Evolutionary conservation across 805 yeast species (phyloP).

Genomic region (Myxozyma vanderwaltii): DNA sequence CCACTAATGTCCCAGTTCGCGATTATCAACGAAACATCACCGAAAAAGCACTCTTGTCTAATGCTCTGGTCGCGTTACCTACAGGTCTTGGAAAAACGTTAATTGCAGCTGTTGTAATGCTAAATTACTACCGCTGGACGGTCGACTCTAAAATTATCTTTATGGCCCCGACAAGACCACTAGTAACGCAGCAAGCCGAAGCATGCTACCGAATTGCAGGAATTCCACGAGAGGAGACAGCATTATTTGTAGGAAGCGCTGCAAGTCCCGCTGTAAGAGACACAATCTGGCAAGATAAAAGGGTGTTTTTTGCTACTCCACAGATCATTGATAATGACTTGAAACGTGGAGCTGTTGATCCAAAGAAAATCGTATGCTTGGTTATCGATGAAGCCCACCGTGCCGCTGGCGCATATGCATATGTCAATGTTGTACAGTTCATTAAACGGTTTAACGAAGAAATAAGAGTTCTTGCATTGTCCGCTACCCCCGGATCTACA

Average conservation of each 20-base stretch:
- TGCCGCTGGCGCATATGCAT: constrained; percentile 87
- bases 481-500: constrained; percentile 94
- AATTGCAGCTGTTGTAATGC: constrained; percentile 91
- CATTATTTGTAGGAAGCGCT: constrained; percentile 67
- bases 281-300: constrained; percentile 72
- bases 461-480: constrained; percentile 77
- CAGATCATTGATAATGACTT: constrained; percentile 94
- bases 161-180: constrained; percentile 96
- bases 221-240: constrained; percentile 72
- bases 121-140: constrained; percentile 88
- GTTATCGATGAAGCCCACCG: constrained; percentile 96
- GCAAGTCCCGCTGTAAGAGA: constrained; percentile 57
- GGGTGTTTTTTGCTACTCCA: constrained; percentile 92
- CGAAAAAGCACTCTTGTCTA: constrained; percentile 66
- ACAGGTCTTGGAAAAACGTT: constrained; percentile 98
- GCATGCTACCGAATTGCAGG: constrained; percentile 91
- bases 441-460: constrained; percentile 63
- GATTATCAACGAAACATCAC: constrained; percentile 89
- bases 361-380: constrained; percentile 69
- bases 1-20: constrained; percentile 79
- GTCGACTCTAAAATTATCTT: constrained; percentile 76
- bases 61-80: constrained; percentile 86
- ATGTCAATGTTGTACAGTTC: constrained; percentile 75
- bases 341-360: constrained; percentile 70
- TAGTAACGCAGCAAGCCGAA: constrained; percentile 93